Evolutionary conservation across 306 rosid species (phyloP).

Genomic region (Datisca glomerata): DNA sequence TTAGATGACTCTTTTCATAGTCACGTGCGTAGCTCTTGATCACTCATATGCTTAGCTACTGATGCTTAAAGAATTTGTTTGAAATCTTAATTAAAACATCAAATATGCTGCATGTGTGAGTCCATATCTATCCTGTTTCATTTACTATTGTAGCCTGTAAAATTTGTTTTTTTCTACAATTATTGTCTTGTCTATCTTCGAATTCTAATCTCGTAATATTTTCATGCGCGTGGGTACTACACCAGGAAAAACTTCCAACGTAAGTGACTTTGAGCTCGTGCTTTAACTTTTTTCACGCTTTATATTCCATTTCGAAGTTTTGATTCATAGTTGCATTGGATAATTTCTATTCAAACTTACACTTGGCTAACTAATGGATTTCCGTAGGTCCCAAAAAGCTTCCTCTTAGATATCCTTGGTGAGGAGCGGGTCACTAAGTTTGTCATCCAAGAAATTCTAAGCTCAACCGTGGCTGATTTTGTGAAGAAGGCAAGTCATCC

Average conservation of each 20-base stretch:
- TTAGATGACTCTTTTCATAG: too few relatives aligned
- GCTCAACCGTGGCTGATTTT: conserved; percentile 61
- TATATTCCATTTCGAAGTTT: too few relatives aligned
- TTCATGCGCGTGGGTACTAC: conserved; percentile 27
- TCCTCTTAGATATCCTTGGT: conserved; percentile 60
- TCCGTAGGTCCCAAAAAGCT: conserved; percentile 64
- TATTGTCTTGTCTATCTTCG: conserved; percentile 15
- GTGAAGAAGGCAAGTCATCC: conserved; percentile 39
- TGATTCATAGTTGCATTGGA: too few relatives aligned
- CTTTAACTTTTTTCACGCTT: too few relatives aligned
- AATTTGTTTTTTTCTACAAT: conserved; percentile 13
- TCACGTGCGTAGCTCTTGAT: too few relatives aligned
- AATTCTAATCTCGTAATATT: conserved; percentile 26
- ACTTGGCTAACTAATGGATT: conserved; percentile 15
- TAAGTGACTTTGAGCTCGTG: conserved; percentile 21
- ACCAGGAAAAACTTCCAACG: conserved; percentile 78
- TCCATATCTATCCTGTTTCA: conserved; percentile 2
- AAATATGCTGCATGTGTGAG: neutral
- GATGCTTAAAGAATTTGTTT: too few relatives aligned
- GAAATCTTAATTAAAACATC: neutral
- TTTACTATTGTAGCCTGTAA: too few relatives aligned
- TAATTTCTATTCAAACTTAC: neutral
- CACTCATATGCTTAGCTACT: too few relatives aligned
- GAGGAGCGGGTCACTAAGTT: conserved; percentile 63
- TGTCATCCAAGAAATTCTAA: conserved; percentile 71